Evolutionary conservation across 352 stramenopile species (phyloP), one percentile per base, ranked within the genome.

Genomic region (Pythium periplocum): DNA sequence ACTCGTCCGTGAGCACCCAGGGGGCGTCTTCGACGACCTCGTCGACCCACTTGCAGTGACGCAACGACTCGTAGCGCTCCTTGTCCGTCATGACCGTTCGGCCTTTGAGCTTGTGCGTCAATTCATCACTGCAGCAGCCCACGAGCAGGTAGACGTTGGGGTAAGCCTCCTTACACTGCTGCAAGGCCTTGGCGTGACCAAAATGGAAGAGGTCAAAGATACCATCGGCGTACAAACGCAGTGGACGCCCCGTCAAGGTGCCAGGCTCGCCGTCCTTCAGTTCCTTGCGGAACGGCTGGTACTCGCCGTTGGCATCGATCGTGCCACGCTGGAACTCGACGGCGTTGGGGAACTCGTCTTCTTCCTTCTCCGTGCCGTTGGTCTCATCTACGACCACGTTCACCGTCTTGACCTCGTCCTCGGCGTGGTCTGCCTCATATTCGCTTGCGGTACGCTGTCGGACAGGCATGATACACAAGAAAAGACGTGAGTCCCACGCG

Each of bases 151-250:
- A 87, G 44, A 78, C 78, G 67, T 96, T 91, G 33, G 86, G 86
- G 59, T 93, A 96, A 37, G 83, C 76, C 34, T 86, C 66, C 53
- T 96, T 94, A 54, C 83, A 91, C 62, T 96, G 86, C 66, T 96
- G 82, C 51, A 96, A 63, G 3, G 86, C 86, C 58, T 86, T 86
- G 35, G 86, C 82, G 67, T 96, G 86, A 35, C 86, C 83, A 54
- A 92, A 95, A 57, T 96, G 83, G 69, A 93, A 96, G 30, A 96
- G 68, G 63, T 96, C 83, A 60, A 96, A 96, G 57, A 94, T 94
- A 26, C 86, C 86, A 52, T 96, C 86, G 7, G 86, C 86, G 48
- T 94, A 96, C 6, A 96, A 68, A 57, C 86, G 78, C 48, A 96
- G 60, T 4, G 86, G 86, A 34, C 81, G 75, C 6, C 83, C 83